Base-by-base conservation (phyloP, 805 yeast genomes). In the Brettanomyces bruxellensis region DNA sequence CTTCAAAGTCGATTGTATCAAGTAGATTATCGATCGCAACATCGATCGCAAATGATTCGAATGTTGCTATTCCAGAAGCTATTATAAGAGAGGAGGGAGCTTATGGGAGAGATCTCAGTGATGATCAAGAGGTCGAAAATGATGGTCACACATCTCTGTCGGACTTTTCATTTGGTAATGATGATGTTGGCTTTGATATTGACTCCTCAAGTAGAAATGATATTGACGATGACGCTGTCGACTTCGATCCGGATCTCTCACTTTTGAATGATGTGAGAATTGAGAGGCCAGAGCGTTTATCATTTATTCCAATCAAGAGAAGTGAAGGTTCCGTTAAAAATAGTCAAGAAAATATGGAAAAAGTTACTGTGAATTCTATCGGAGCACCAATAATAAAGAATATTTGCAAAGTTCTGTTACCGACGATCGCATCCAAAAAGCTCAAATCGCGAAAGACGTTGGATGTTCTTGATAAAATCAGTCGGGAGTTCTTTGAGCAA, bases 51-150 rank as follows among this genome's bases (percentile, higher is more conserved):
- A 51, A 53, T n/a, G 62, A 61, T 12, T 55, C 65, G 1, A 62
- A 60, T 42, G 55, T 64, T 23, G 68, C 68, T 1, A 45, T 64
- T 6, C 68, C 68, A 1, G 64, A 62, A 45, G 68, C 66, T 13
- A 60, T 64, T 9, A 53, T 62, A 2, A 46, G 62, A 30, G 59
- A 60, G 42, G 53, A 53, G 18, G 64, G 63, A 9, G 61, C 54
- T n/a, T 55, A 53, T 48, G 59, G 55, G 13, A 12, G 45, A 6
- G 56, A 57, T 18, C 23, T 47, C 8, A 43, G 49, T 6, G 52
- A 55, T 9, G 61, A 51, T 32, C n/a, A 39, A 22, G 36, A 41
- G 13, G 43, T 25, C 43, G 44, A 25, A 38, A 42, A n/a, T 47
- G 46, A 28, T 28, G 11, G 11, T 9, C 32, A 28, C 32, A 41